Percentiles rank a stretch among this genome's conserved stretches.
These are phyloP conservation scores for Thinopyrum elongatum DNA, from an alignment of 176 grass and related monocot genomes.

Conservation along the genomic window DNA sequence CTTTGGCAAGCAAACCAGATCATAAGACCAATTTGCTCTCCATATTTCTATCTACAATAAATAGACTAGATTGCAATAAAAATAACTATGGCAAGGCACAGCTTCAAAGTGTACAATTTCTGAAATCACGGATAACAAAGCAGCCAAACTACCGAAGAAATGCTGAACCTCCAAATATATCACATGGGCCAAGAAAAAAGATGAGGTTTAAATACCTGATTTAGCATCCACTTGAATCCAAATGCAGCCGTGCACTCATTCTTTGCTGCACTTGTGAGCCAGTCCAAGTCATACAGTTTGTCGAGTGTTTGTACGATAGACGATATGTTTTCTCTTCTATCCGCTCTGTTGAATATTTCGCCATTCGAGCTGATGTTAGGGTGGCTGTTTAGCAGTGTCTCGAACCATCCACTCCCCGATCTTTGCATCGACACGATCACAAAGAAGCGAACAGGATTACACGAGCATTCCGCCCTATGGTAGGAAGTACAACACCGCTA, in stretches of 20 bases:
- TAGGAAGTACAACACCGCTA: conserved; percentile 8
- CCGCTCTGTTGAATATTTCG: conserved; percentile 63
- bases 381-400: conserved; percentile 96
- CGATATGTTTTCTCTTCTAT: conserved; percentile 68
- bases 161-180: background rate
- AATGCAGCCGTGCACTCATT: conserved; percentile 89
- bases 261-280: conserved; percentile 78
- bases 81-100: background rate
- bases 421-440: conserved; percentile 94
- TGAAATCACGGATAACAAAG: background rate
- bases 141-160: background rate
- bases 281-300: conserved; percentile 78
- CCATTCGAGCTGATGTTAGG: conserved; percentile 95
- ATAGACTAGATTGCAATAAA: background rate
- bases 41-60: background rate
- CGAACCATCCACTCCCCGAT: conserved; percentile 96
- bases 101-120: background rate
- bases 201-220: conserved; percentile 54
- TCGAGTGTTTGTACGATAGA: conserved; percentile 68
- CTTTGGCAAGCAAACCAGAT: background rate
- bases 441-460: conserved; percentile 76
- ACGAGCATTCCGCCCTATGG: conserved; percentile 68
- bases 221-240: conserved; percentile 98
- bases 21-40: background rate
- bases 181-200: background rate